Evolutionary conservation across 768 basidiomycete genomes (phyloP).

Genomic region (Xerocomus brunneocitrinus): DNA sequence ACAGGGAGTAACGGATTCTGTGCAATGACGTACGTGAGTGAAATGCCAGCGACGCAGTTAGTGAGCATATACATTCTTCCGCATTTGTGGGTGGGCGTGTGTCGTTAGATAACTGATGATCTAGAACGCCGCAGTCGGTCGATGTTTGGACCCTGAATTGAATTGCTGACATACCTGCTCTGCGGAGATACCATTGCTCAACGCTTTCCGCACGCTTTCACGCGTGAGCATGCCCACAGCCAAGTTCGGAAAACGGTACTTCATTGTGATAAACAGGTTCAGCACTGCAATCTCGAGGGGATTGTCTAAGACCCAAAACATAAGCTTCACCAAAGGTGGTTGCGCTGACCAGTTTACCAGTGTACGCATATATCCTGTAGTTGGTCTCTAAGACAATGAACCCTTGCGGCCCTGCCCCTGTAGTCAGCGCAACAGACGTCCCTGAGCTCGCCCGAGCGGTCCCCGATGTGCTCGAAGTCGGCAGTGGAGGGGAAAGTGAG

Average conservation of each 20-base stretch:
- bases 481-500: constrained; percentile 79
- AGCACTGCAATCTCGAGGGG: constrained; percentile 94
- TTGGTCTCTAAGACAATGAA: constrained; percentile 98
- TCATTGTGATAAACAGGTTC: constrained; percentile 88
- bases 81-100: constrained; percentile 98
- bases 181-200: constrained; percentile 92
- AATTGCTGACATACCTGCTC: constrained; percentile 65
- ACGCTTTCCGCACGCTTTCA: constrained; percentile 91
- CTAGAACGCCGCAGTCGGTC: constrained; percentile 38
- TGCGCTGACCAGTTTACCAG: constrained; percentile 48
- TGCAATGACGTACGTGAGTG: constrained; percentile 16
- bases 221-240: constrained; percentile 95
- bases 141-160: constrained; percentile 9
- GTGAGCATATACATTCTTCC: constrained; percentile 64
- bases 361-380: constrained; percentile 97
- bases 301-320: constrained; percentile 58
- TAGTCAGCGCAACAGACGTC: constrained; percentile 34
- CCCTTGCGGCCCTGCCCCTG: constrained; percentile 65
- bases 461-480: constrained; percentile 41
- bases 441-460: constrained; percentile 11
- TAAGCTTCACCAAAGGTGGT: constrained; percentile 8
- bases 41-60: constrained; percentile 5
- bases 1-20: constrained; percentile 93
- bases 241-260: constrained; percentile 93
- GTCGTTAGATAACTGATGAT: constrained; percentile 93